Conservation (phyloP, 768 basidiomycete genomes). For the Leccinum pellstonianum region DNA sequence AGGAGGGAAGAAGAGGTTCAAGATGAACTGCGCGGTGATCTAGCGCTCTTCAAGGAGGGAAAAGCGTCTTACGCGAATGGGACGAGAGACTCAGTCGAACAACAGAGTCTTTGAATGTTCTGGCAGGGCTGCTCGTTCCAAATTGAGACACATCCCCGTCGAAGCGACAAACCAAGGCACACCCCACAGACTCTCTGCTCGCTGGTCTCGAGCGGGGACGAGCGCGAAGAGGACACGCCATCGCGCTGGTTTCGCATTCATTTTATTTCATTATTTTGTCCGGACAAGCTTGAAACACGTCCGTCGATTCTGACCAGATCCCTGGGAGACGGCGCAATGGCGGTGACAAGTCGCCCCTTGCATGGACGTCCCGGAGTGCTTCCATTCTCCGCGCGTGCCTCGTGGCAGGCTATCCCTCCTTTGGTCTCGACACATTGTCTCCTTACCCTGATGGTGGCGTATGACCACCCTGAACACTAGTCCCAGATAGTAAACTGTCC, state of each 20-base stretch:
- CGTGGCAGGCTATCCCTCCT: background rate
- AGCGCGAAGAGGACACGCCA: background rate
- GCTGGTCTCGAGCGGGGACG: background rate
- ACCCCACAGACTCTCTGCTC: background rate
- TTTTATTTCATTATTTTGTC: background rate
- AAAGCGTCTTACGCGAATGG: slow-evolving; percentile 10
- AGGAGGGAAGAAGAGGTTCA: background rate
- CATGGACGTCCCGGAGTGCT: background rate
- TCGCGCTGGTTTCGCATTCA: background rate
- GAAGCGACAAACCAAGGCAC: slow-evolving; percentile 16
- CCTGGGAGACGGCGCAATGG: slow-evolving; percentile 29
- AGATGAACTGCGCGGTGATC: background rate
- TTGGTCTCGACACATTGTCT: background rate
- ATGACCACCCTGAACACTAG: background rate
- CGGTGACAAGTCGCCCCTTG: slow-evolving; percentile 9
- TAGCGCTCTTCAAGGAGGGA: background rate
- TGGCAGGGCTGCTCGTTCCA: slow-evolving; percentile 19
- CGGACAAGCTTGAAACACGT: background rate
- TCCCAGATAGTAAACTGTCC: background rate
- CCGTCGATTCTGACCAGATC: slow-evolving; percentile 13
- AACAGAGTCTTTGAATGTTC: background rate
- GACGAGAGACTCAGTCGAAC: slow-evolving; percentile 11
- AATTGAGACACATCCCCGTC: slow-evolving; percentile 23
- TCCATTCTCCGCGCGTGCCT: background rate
- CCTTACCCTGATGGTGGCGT: background rate